A percentile compares a stretch with the other conserved stretches of the same genome.
Evolutionary conservation across 306 rosid species (phyloP).

Genomic region (Castanospermum australe): DNA sequence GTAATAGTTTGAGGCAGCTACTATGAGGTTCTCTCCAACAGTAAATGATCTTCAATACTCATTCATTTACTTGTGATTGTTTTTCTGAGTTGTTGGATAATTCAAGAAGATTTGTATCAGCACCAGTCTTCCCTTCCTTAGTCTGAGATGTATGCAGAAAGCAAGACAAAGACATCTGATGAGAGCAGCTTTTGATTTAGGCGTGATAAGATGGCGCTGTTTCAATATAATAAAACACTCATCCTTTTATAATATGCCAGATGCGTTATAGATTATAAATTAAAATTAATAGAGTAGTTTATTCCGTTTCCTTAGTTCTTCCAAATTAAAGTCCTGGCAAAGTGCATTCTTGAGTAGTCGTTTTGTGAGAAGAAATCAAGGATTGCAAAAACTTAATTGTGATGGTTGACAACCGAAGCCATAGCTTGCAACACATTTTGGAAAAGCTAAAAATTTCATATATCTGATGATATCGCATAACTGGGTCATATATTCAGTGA

Average conservation of each 20-base stretch:
- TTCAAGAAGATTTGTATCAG: background rate
- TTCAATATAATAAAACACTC: background rate
- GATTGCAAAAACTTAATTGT: background rate
- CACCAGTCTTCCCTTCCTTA: background rate
- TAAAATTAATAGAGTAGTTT: background rate
- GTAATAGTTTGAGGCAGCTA: background rate
- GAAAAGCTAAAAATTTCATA: slow-evolving; percentile 7
- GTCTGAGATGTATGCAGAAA: background rate
- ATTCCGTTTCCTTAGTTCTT: background rate
- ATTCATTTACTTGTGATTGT: background rate
- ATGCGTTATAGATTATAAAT: background rate
- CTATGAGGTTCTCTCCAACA: background rate
- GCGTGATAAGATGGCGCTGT: background rate
- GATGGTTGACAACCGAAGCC: slow-evolving; percentile 13
- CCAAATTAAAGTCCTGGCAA: slow-evolving; percentile 1
- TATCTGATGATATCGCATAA: slow-evolving; percentile 4
- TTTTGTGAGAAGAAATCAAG: slow-evolving; percentile 17
- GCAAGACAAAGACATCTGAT: background rate
- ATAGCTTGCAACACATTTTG: slow-evolving; percentile 1
- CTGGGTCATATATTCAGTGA: background rate
- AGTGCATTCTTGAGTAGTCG: background rate
- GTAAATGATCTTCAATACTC: background rate
- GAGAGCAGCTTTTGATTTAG: slow-evolving; percentile 4
- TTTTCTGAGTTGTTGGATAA: slow-evolving; percentile 1
- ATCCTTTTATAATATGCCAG: background rate